Evolutionary conservation across 106 monocot species (phyloP).

Genomic region (Dendrobium officinale): DNA sequence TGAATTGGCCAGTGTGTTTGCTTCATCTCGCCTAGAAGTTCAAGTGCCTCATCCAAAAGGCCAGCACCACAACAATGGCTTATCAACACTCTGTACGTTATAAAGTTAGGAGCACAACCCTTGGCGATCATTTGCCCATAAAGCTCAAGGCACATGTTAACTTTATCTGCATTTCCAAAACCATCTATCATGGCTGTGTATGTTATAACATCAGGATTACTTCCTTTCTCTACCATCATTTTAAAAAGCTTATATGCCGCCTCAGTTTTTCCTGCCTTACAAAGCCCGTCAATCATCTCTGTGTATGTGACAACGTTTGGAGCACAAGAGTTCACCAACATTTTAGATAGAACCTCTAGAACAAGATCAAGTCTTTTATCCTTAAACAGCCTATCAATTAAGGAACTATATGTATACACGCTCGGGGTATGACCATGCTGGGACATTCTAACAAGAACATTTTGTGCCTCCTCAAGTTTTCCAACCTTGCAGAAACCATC

Average conservation of each 20-base stretch:
- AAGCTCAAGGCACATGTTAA: slow-evolving; percentile 63
- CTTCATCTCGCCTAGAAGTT: slow-evolving; percentile 85
- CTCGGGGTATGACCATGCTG: slow-evolving; percentile 55
- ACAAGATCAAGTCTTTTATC: slow-evolving; percentile 88
- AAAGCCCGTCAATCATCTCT: slow-evolving; percentile 96
- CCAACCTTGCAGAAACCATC: slow-evolving; percentile 91
- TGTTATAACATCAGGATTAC: slow-evolving; percentile 84
- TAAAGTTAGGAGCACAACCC: slow-evolving; percentile 84
- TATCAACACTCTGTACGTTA: slow-evolving; percentile 85
- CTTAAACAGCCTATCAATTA: slow-evolving; percentile 86
- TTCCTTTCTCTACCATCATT: slow-evolving; percentile 95
- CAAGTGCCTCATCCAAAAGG: slow-evolving; percentile 70
- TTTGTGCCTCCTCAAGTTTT: slow-evolving; percentile 75
- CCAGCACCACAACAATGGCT: slow-evolving; percentile 83
- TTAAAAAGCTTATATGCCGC: slow-evolving; percentile 70
- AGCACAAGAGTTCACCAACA: slow-evolving; percentile 77
- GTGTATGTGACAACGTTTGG: slow-evolving; percentile 95
- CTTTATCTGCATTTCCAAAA: slow-evolving; percentile 60
- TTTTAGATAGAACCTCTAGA: slow-evolving; percentile 70
- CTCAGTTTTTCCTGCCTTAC: slow-evolving; percentile 73
- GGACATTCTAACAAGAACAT: slow-evolving; percentile 66
- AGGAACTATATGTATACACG: slow-evolving; percentile 82
- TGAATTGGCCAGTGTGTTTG: slow-evolving; percentile 78
- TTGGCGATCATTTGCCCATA: slow-evolving; percentile 60
- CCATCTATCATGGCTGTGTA: slow-evolving; percentile 97